These are phyloP conservation scores for Theileria annulata DNA, from an alignment of 169 alveolate genomes.

Conservation along the genomic window DNA sequence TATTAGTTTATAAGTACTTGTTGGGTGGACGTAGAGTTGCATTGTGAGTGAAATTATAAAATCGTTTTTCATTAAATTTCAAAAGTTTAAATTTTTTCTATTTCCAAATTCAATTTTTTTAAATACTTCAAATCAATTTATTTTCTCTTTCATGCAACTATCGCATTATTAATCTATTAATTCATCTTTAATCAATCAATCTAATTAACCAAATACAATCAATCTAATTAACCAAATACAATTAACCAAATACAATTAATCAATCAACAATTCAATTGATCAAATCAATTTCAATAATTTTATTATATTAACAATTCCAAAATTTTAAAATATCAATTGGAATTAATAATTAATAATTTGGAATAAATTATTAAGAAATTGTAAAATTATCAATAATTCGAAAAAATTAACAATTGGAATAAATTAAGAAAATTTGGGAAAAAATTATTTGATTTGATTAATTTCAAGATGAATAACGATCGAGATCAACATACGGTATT, in stretches of 20 bases:
- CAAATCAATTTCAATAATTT: too few relatives aligned
- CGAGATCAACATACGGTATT: background rate
- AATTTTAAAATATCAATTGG: too few relatives aligned
- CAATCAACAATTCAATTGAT: background rate
- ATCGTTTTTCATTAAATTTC: background rate
- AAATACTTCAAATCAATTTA: background rate
- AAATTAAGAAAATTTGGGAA: too few relatives aligned
- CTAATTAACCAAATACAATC: background rate
- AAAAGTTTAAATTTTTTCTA: background rate
- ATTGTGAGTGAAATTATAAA: background rate
- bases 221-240: background rate
- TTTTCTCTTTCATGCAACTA: conserved; percentile 22
- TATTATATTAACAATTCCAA: too few relatives aligned
- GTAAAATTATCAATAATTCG: too few relatives aligned
- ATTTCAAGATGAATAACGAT: background rate
- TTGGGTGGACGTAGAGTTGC: background rate
- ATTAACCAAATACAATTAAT: background rate
- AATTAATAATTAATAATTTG: too few relatives aligned
- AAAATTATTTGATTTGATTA: too few relatives aligned
- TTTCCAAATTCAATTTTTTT: background rate
- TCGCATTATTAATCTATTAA: conserved; percentile 1
- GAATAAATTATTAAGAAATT: too few relatives aligned
- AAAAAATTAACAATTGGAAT: too few relatives aligned
- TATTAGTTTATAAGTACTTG: background rate
- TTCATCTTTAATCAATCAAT: background rate